phyloP scores from a whole-genome alignment of 805 yeast genomes.

The Zygoascus ofunaensis region DNA sequence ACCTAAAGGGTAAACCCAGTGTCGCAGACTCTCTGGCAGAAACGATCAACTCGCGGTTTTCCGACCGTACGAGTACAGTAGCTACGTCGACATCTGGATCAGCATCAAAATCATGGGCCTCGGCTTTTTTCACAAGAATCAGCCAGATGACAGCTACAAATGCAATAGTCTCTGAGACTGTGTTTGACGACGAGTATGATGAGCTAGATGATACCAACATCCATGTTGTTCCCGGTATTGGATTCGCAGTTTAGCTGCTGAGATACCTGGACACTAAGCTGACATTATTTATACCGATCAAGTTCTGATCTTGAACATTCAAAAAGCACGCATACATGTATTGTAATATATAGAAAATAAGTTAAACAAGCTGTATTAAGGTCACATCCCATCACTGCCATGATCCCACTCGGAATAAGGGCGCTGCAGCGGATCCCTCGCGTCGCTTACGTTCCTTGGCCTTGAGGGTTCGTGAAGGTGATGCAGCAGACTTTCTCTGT shows the following conservation, averaged over 20 bases:
- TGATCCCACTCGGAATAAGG: neutral
- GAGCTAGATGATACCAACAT: neutral
- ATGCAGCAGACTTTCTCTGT: neutral
- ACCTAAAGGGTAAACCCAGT: neutral
- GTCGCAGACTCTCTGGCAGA: conserved; percentile 1
- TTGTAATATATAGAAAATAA: neutral
- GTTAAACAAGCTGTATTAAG: neutral
- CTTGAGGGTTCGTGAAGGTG: neutral
- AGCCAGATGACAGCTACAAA: neutral
- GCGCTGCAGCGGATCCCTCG: neutral
- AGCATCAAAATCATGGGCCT: conserved; percentile 5
- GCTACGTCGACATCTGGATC: neutral
- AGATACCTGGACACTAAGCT: no score
- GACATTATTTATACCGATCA: neutral
- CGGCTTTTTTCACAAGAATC: conserved; percentile 3
- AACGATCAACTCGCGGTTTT: neutral
- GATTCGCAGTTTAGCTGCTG: neutral
- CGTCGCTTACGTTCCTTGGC: neutral
- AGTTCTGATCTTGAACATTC: neutral
- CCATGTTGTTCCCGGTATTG: neutral
- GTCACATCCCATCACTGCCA: neutral
- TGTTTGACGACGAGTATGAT: neutral
- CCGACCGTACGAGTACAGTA: neutral
- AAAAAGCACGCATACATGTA: neutral
- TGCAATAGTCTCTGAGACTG: neutral